Conservation (phyloP, 192 early-diverging fungal genomes). For the Coemansia sp. region DNA sequence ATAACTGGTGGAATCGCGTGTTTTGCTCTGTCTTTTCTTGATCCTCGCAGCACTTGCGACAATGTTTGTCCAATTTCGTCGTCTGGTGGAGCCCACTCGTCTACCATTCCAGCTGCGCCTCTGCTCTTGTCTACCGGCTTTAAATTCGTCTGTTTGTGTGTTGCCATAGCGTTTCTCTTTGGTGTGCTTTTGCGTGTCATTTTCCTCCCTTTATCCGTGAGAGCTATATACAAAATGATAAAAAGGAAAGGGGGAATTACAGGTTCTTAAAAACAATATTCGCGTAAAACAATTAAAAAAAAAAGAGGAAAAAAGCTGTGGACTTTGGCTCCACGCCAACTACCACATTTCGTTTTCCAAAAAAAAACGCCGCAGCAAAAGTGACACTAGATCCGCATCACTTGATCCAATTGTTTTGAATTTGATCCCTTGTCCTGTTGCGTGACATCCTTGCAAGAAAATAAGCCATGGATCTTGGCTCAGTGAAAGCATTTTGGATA, state of each 20-base stretch:
- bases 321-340: too few species aligned
- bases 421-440: too few species aligned
- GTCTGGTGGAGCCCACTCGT: conserved; percentile 31
- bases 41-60: conserved; percentile 19
- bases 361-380: too few species aligned
- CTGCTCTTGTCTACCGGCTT: neutral
- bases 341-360: too few species aligned
- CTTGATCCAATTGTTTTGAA: too few species aligned
- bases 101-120: neutral
- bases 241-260: neutral
- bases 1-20: neutral
- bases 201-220: neutral
- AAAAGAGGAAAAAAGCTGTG: neutral
- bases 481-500: too few species aligned
- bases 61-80: conserved; percentile 25
- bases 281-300: neutral
- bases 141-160: neutral
- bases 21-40: neutral
- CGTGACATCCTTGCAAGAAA: too few species aligned
- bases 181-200: conserved; percentile 4
- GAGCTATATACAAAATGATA: conserved; percentile 5
- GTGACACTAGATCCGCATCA: too few species aligned
- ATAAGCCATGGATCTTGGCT: too few species aligned
- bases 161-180: neutral
- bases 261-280: neutral